Conservation (phyloP, 768 basidiomycete species). For the Phylloporus sp. region DNA sequence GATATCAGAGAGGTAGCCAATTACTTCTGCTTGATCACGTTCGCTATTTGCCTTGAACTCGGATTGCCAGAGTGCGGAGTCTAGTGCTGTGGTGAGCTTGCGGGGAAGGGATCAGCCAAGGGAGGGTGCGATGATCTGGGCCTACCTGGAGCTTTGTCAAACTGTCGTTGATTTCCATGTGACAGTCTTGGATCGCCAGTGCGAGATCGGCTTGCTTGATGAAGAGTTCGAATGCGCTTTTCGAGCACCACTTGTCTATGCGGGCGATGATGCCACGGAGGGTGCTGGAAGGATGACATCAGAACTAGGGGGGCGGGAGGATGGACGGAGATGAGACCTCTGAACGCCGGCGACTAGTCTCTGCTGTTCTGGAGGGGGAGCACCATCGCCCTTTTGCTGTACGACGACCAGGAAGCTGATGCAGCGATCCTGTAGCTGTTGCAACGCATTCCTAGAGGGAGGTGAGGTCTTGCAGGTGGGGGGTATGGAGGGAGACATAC, state of each 20-base stretch:
- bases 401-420: constrained; percentile 39
- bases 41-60: constrained; percentile 36
- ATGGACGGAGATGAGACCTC: constrained; percentile 19
- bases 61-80: constrained; percentile 45
- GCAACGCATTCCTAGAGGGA: constrained; percentile 35
- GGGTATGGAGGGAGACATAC: constrained; percentile 24
- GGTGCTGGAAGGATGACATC: constrained; percentile 19
- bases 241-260: constrained; percentile 43
- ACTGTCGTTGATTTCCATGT: constrained; percentile 42
- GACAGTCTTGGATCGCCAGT: constrained; percentile 42
- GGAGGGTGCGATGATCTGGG: neutral
- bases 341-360: constrained; percentile 31
- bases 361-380: constrained; percentile 28
- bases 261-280: constrained; percentile 34
- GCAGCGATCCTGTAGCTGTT: constrained; percentile 44
- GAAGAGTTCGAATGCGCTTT: constrained; percentile 39
- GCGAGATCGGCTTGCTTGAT: constrained; percentile 42
- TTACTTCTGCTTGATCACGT: constrained; percentile 41
- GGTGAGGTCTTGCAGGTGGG: constrained; percentile 2
- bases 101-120: constrained; percentile 3
- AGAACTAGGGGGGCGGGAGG: constrained; percentile 1
- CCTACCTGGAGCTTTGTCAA: constrained; percentile 44
- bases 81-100: constrained; percentile 44
- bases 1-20: constrained; percentile 42
- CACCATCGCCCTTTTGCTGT: constrained; percentile 29